Base-by-base conservation (phyloP, 75 land plant genomes). In the Gnetum montanum region DNA sequence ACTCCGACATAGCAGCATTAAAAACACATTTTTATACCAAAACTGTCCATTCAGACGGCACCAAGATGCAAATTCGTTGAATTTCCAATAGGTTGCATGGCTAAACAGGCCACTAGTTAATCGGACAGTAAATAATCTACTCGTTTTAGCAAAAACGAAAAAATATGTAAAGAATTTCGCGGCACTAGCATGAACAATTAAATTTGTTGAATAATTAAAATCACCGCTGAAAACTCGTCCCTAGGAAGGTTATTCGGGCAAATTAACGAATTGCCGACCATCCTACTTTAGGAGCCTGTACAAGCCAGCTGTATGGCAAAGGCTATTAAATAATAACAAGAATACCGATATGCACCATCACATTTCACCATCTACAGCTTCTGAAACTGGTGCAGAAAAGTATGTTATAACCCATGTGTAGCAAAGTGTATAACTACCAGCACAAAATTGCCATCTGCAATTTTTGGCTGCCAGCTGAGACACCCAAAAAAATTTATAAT, bases 391-490 rank as follows among this genome's bases (percentile, higher is more conserved):
- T 53, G 55, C 55, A 53, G 55, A 53, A n/a, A n/a, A n/a, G n/a
- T n/a, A n/a, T n/a, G n/a, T 23, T 51, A 29, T 1, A 2, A 31
- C 31, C 37, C 23, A 53, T 19, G 22, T 26, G 31, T 36, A 31
- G 13, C 18, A 31, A 50, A 8, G 16, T 53, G 55, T 25, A 53
- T 31, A 53, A 53, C 19, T 16, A 26, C 55, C 34, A 31, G 24
- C 55, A 4, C 55, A 53, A 53, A 53, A 53, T 53, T 53, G 55
- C 55, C 34, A 53, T 36, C 55, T 30, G 55, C 55, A 53, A 53
- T 31, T 36, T 53, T 29, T 33, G 11, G 36, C 34, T 53, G 36
- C 31, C 55, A 53, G 55, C 22, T 28, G 18, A 53, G 54, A 19
- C 54, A 18, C 34, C 30, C 35, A 52, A 52, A 52, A 52, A 52